Evolutionary conservation across 2,329 filamentous ascomycete genomes (phyloP).

Genomic region (Calonectria pteridis): DNA sequence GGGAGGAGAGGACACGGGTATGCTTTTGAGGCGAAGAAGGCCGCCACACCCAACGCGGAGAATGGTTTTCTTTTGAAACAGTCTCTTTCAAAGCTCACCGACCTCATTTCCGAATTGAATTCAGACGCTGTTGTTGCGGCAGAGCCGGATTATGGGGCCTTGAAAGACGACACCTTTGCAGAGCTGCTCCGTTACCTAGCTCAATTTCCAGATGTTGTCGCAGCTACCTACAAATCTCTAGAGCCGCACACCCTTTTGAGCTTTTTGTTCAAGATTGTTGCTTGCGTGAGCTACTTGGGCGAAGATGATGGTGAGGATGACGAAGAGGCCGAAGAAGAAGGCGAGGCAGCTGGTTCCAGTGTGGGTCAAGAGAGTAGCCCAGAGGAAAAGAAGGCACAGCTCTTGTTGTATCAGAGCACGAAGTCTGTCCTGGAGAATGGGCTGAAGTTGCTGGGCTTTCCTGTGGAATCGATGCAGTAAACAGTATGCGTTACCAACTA

Average conservation of each 20-base stretch:
- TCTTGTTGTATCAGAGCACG: constrained; percentile 24
- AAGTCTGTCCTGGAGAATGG: constrained; percentile 28
- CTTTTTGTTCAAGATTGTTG: constrained; percentile 59
- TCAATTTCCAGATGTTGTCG: constrained; percentile 73
- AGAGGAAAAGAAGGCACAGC: constrained; percentile 3
- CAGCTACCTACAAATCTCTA: constrained; percentile 72
- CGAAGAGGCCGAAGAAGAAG: background rate
- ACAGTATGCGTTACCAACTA: background rate
- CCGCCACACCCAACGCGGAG: background rate
- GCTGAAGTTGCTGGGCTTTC: constrained; percentile 28
- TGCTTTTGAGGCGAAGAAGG: constrained; percentile 32
- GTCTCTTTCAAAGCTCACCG: background rate
- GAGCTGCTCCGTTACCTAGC: constrained; percentile 68
- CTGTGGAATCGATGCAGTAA: background rate
- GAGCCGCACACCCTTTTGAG: constrained; percentile 74
- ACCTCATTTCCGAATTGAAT: background rate
- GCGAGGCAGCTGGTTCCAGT: background rate
- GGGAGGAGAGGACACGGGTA: constrained; percentile 38
- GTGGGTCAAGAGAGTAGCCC: background rate
- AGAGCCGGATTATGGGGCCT: constrained; percentile 1
- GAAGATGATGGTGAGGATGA: background rate
- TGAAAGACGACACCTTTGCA: constrained; percentile 14
- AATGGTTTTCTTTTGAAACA: constrained; percentile 13
- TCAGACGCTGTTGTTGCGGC: background rate
- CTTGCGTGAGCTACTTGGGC: background rate